Evolutionary conservation across 2,329 filamentous ascomycete genomes (phyloP), one percentile per base, ranked within the genome.

Genomic region (Gaeumannomyces sp.): DNA sequence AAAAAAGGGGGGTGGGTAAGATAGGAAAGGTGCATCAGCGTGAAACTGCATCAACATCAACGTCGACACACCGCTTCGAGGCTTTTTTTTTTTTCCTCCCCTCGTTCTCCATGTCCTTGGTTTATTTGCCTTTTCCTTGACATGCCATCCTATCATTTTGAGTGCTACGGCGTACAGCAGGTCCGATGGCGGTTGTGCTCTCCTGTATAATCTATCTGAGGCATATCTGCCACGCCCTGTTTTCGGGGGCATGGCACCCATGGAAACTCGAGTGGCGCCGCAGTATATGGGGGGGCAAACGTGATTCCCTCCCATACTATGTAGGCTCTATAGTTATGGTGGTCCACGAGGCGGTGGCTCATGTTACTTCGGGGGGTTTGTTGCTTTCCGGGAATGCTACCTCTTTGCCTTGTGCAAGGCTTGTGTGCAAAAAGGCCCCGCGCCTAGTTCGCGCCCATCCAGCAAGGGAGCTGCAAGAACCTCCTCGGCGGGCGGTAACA

Each of bases 1-100:
- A 22, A 10, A 72, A 76, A 71, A 81, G 80, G 25, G 56, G 25
- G 50, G 31, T 19, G 62, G n/a, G 16, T 35, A 59, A 64, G 38
- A 33, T 19, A n/a, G 22, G 8, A 25, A 35, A 22, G 58, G 53
- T 60, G 38, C 56, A 62, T 10, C 38, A 19, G 57, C 38, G 45
- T 29, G 53, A 62, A 50, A 65, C 27, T 13, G 57, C 57, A 59
- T 59, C 56, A 28, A 28, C 7, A n/a, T 14, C 14, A 29, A 38
- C 35, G 11, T 27, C 57, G 19, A 59, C 57, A 53, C 57, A 59
- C 29, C 57, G 29, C 57, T 25, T 28, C 57, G 14, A 59, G 57
- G 57, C 57, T 6, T 59, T 59, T 27, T 22, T 19, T 59, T 28
- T 58, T 58, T 8, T 58, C 45, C 8, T 59, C 8, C 14, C 25